Conservation (phyloP, 768 basidiomycete genomes). For the Suillus cothurnatus region DNA sequence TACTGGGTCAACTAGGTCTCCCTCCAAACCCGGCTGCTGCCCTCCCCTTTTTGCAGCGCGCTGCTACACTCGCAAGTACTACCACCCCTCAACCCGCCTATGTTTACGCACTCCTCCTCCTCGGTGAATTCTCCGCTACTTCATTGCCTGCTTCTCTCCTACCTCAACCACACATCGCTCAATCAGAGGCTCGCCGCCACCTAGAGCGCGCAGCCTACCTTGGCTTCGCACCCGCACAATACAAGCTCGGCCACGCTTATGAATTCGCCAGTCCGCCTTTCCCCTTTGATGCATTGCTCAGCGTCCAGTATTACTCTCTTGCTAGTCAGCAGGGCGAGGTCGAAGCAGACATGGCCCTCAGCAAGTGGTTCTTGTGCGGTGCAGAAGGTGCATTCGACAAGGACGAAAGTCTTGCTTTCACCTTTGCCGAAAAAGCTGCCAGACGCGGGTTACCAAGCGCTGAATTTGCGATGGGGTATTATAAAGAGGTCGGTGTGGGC, state of each 20-base stretch:
- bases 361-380: constrained; percentile 97
- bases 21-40: constrained; percentile 55
- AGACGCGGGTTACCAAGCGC: constrained; percentile 75
- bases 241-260: constrained; percentile 90
- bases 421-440: constrained; percentile 89
- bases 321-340: constrained; percentile 85
- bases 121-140: constrained; percentile 78
- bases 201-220: constrained; percentile 87
- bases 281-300: constrained; percentile 85
- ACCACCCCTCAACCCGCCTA: constrained; percentile 89
- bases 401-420: constrained; percentile 82
- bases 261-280: constrained; percentile 88
- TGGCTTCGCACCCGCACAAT: constrained; percentile 83
- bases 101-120: constrained; percentile 84
- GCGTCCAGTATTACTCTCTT: constrained; percentile 86
- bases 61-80: constrained; percentile 72
- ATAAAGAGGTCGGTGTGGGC: constrained; percentile 90
- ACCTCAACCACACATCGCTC: constrained; percentile 44
- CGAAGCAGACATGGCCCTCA: constrained; percentile 96
- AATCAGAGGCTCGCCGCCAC: constrained; percentile 67
- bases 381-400: constrained; percentile 77
- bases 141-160: constrained; percentile 54
- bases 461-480: constrained; percentile 97
- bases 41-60: constrained; percentile 71
- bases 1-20: constrained; percentile 84